Evolutionary conservation across 2,329 filamentous ascomycete species (phyloP), one percentile per base, ranked within the genome.

Genomic region (Spiromastix sp.): DNA sequence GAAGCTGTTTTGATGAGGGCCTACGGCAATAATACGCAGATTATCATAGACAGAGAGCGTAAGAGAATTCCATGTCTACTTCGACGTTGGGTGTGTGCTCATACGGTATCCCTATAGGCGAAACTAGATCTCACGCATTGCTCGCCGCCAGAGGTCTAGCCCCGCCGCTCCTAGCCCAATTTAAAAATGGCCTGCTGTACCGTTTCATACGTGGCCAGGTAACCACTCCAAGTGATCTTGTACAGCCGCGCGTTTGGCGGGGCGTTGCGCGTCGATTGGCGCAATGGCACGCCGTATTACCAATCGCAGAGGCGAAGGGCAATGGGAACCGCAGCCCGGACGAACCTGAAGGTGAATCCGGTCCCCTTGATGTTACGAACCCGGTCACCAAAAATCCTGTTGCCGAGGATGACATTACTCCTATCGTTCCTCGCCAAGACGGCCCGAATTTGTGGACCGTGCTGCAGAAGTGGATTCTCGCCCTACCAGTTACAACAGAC

Each of bases 171-270:
- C 73, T 96, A 40, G 91, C 87, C 36, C 81, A 87, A 46, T 98
- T 98, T 68, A 72, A 86, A 50, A 98, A 98, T 56, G 91, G 91
- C 48, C 84, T 98, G 64, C 73, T 98, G 52, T 98, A 98, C 67
- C 78, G 82, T 48, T 98, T 81, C 64, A 81, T 96, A 46, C 75
- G 76, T 42, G 91, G 91, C 34, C 75, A 72, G 44, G 81, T 84
- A 36, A 87, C 86, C 49, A 74, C 78, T 34, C 82, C 89, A 30
- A 72, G 79, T 48, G 87, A 96, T 57, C 68, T 98, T 44, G 75
- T 82, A 38, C 73, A 74, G 45, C 76, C 82, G 29, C 68, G 74
- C 19, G 74, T 95, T 52, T 91, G 85, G 70, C 74, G 74, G 28
- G 87, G 84, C 37, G 81, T 96, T 43, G 91, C 91, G 18, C 75